Evolutionary conservation across 164 flowering plant genomes (phyloP), one percentile per base, ranked within the genome.

Genomic region (Chloranthus sessilifolius): DNA sequence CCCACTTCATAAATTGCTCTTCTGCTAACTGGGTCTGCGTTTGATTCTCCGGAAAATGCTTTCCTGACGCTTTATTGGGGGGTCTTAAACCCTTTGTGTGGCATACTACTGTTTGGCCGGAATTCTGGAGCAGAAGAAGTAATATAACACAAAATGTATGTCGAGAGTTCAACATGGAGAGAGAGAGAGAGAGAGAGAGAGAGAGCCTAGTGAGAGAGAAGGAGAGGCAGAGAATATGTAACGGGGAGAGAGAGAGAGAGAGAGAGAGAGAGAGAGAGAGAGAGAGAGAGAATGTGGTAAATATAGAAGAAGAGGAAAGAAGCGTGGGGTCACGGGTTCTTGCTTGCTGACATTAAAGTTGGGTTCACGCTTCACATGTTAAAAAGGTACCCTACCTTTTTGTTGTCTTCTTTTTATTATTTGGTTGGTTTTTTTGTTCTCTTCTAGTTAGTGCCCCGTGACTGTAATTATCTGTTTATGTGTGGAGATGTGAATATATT

Each of bases 1-100:
- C 95, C 99, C 99, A 94, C 47, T 68, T 82, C 88, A 92, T 75
- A 77, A 84, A 92, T 46, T 88, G 95, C 60, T 74, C 67, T 50
- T 88, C 95, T 31, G 87, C 65, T 48, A 73, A 56, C 28, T 81
- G 80, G 52, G 71, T 64, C 24, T 64, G 61, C 0, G 85, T 82
- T 60, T 47, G 49, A 56, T 82, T 87, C 5, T 16, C 45, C 1
- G 69, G 12, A 14, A 62, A 51, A 1, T 42, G 58, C 57, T 58
- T 69, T 50, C 55, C 40, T 0, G 58, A 10, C 8, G 62, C 24
- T 3, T 59, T 71, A 40, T 47, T 62, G 0, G 78, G 83, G 0
- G 78, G 83, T 26, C 73, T 53, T 9, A 73, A 21, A 24, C 80
- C 74, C 58, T 74, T 83, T 8, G 75, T 70, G 48, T 78, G 95